Evolutionary conservation across 163 green algal genomes (phyloP), one percentile per base, ranked within the genome.

Genomic region (Coccomyxa subellipsoidea): DNA sequence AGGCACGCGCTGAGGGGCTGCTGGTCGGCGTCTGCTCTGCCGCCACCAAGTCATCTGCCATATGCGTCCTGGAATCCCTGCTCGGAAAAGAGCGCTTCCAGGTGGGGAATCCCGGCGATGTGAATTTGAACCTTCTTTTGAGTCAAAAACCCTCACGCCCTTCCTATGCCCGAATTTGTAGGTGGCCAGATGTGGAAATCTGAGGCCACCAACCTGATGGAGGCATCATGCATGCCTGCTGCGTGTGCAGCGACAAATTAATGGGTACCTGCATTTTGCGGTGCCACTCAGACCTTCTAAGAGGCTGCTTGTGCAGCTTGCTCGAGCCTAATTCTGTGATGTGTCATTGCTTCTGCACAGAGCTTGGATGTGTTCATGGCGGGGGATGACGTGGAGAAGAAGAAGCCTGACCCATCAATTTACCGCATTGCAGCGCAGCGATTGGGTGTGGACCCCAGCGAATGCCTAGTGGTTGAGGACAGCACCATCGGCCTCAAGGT

Each of bases 381-480:
- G 31, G 95, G 95, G 59, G 93, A 93, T 84, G 94, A 98, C 71
- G 92, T 97, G 7, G 78, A 84, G 29, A 77, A 84, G 47, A 94
- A 95, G 86, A 95, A 95, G 82, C 92, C 92, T 2, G 93, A 98
- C 87, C 95, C 95, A 0, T 87, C 86, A 36, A 98, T 98, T 81
- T 98, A 98, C 89, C 88, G 90, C 69, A 84, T 95, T 27, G 95
- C 95, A 25, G 89, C 95, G 12, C 80, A 95, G 88, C 87, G 86
- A 15, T 82, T 97, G 69, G 87, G 85, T 15, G 82, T 97, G 32
- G 34, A 90, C 34, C 92, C 94, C 10, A 12, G 18, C 2, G 85
- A 93, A 38, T 97, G 94, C 82, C 70, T 98, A 18, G 94, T 97
- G 32, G 78, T 98, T 0, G 94, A 97, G 80, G 94, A 97, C 90